Percentiles rank a stretch among this genome's conserved stretches.
phyloP scores from a whole-genome alignment of 73 alveolate genomes.

The Paraurostyla sp. region DNA sequence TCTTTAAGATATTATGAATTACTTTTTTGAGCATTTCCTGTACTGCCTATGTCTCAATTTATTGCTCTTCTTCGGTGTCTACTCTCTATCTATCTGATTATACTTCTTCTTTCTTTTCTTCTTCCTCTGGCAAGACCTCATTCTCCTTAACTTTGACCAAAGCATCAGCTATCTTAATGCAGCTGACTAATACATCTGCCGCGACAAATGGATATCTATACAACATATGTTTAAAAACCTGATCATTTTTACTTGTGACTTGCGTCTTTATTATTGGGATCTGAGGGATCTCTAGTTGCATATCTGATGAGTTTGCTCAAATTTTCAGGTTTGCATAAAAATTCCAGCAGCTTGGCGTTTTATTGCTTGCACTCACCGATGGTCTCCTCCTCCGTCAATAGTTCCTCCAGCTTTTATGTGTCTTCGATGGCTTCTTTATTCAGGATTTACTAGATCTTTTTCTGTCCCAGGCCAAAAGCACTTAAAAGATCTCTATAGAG shows the following conservation, averaged over 20 bases:
- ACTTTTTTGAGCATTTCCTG: too few species aligned
- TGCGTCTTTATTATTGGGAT: not conserved
- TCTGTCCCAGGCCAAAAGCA: slow-evolving; percentile 51
- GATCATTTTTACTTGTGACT: slow-evolving; percentile 1
- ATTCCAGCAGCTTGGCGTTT: slow-evolving; percentile 47
- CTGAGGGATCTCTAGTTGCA: slow-evolving; percentile 14
- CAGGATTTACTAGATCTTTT: slow-evolving; percentile 25
- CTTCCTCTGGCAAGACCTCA: too few species aligned
- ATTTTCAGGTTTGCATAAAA: slow-evolving; percentile 17
- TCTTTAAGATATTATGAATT: too few species aligned
- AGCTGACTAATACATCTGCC: slow-evolving; percentile 30
- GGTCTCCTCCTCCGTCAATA: slow-evolving; percentile 44
- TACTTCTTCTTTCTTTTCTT: too few species aligned
- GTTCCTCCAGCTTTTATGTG: not conserved
- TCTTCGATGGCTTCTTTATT: not conserved
- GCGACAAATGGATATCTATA: slow-evolving; percentile 43
- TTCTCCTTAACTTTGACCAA: not conserved
- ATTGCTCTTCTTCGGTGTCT: not conserved
- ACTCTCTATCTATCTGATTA: too few species aligned
- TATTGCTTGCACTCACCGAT: slow-evolving; percentile 29
- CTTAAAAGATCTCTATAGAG: slow-evolving; percentile 48
- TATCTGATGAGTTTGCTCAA: not conserved
- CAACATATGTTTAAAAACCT: not conserved
- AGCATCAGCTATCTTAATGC: slow-evolving; percentile 18
- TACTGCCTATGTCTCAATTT: not conserved